These are phyloP conservation scores for Aaosphaeria arxii DNA, from an alignment of 2,329 filamentous ascomycete genomes.

Conservation along the genomic window DNA sequence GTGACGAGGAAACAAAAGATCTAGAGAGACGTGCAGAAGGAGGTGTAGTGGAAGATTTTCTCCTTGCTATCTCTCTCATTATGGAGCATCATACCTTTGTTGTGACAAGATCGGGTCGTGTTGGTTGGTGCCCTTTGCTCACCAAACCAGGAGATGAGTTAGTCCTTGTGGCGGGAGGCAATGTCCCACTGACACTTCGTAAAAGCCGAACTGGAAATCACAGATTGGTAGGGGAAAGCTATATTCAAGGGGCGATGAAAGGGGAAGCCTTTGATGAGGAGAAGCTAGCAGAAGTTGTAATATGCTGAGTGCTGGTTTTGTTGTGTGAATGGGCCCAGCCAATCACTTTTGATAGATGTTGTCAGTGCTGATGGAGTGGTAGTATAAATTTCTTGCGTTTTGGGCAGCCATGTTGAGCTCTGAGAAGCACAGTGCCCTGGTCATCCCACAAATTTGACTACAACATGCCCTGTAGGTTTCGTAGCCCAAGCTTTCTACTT, in stretches of 20 bases:
- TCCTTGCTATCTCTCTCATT: too few relatives aligned
- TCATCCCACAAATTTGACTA: too few relatives aligned
- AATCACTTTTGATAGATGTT: too few relatives aligned
- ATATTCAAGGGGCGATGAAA: constrained; percentile 2
- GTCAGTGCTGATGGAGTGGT: too few relatives aligned
- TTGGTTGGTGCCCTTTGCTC: not conserved
- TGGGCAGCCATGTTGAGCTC: too few relatives aligned
- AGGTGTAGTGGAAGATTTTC: not conserved
- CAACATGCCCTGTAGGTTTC: too few relatives aligned
- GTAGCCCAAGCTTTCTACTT: too few relatives aligned
- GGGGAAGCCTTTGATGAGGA: not conserved
- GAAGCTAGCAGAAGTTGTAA: not conserved
- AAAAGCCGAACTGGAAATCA: not conserved
- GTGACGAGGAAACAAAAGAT: not conserved
- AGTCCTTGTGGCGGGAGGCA: not conserved
- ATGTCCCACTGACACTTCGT: not conserved
- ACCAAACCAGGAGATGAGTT: not conserved
- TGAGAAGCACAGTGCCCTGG: too few relatives aligned
- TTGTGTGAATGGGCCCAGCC: too few relatives aligned
- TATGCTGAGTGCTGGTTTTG: too few relatives aligned
- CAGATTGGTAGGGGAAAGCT: not conserved
- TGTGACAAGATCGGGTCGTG: not conserved
- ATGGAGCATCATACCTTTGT: not conserved
- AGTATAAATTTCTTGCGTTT: too few relatives aligned
- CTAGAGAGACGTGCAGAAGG: not conserved